Base-by-base conservation (phyloP, 495 filamentous ascomycete species). In the Trichoderma erinaceum region DNA sequence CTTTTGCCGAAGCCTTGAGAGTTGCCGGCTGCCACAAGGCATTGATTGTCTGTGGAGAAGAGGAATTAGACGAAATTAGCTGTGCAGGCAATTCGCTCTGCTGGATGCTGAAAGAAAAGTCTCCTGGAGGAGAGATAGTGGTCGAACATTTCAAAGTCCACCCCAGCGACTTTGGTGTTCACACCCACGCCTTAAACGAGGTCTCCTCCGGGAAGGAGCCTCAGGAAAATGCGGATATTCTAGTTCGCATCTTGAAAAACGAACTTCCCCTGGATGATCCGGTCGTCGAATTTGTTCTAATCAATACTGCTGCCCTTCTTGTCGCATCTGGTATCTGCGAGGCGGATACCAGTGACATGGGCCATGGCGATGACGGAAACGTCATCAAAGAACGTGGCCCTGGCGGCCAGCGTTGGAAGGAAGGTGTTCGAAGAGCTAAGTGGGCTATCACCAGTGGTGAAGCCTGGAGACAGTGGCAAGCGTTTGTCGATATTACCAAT, bases 51-150 rank as follows among this genome's bases (percentile, higher is more conserved):
- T 98, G 93, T 75, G 95, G 96, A 41, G 88, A 89, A 69, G 95
- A 98, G 78, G 91, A 97, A 66, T 86, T 99, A 64, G 95, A 99
- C 75, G 95, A 99, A 79, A 88, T 99, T 67, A 92, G 88, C 70
- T 96, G 92, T 71, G 95, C 93, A 3, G 92, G 93, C 0, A 77
- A 78, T 43, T 96, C 93, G 18, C 86, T 91, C 70, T 97, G 93
- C 84, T 97, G 95, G 93, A 85, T 84, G 74, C 77, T 97, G 1
- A 79, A 84, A 2, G 84, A 90, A 69, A 76, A 77, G 46, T 76
- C 79, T 0, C 73, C 76, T 18, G 77, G 78, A 21, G 83, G 82
- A 27, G 79, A 80, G 15, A 77, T 88, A 29, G 84, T 84, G 41
- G 79, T 93, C 16, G 87, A 93, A 65, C 83, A 87, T 58, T 97